phyloP scores from a whole-genome alignment of 345 rosid species.

The Excoecaria cochinchinensis region DNA sequence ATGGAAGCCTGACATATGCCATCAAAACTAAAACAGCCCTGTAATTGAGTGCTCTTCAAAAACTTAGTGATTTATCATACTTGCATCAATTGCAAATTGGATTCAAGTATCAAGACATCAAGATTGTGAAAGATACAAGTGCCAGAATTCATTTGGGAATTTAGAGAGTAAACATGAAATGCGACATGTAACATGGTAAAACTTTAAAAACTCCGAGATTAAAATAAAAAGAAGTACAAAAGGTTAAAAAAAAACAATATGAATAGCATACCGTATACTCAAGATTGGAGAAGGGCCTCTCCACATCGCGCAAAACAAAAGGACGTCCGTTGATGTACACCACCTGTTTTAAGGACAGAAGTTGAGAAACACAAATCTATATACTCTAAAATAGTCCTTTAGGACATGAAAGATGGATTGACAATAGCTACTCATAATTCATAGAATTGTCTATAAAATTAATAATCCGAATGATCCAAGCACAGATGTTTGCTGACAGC shows the following conservation, averaged over 20 bases:
- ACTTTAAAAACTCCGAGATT: neutral
- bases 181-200: neutral
- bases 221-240: neutral
- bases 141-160: neutral
- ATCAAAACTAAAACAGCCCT: neutral
- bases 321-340: constrained; percentile 92
- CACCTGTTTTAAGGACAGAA: constrained; percentile 51
- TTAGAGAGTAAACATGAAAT: neutral
- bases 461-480: neutral
- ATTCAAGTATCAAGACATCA: constrained; percentile 5
- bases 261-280: constrained; percentile 74
- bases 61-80: neutral
- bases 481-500: neutral
- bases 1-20: neutral
- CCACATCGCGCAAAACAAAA: constrained; percentile 94
- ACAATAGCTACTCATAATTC: neutral
- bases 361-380: constrained; percentile 9
- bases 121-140: neutral
- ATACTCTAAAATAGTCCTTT: neutral
- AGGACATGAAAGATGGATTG: neutral
- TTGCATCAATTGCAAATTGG: constrained; percentile 1
- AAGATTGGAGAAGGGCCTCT: constrained; percentile 96
- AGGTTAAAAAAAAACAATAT: constrained; percentile 12
- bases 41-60: neutral
- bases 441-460: neutral